These are phyloP conservation scores for Betula pendula DNA, from an alignment of 306 rosid genomes.

Conservation along the genomic window DNA sequence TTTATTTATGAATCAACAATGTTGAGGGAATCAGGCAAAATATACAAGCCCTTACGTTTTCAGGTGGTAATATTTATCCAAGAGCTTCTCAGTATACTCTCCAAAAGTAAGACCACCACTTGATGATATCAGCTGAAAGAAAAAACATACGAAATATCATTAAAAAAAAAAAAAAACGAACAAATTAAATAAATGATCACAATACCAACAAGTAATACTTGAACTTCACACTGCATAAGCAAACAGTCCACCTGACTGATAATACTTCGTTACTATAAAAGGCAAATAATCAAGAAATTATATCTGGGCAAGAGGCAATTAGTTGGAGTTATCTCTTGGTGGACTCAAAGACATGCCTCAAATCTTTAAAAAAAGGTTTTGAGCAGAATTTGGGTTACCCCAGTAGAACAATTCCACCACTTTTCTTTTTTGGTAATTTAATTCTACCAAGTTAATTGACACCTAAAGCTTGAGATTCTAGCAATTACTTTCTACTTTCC, in stretches of 20 bases:
- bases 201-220: not conserved
- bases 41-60: constrained; percentile 14
- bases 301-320: not conserved
- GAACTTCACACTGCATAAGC: not conserved
- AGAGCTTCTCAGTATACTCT: constrained; percentile 85
- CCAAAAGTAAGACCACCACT: constrained; percentile 72
- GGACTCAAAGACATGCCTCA: constrained; percentile 9
- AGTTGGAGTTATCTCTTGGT: not conserved
- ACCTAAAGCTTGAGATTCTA: not conserved
- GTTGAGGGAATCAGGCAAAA: not conserved
- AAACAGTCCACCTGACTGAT: not conserved
- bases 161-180: not conserved
- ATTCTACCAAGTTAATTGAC: not conserved
- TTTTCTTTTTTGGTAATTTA: not conserved
- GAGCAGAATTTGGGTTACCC: no score
- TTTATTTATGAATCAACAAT: not conserved
- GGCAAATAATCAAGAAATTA: not conserved
- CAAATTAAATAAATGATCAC: not conserved
- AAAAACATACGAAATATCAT: not conserved
- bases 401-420: no score
- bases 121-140: constrained; percentile 66
- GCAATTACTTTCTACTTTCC: not conserved
- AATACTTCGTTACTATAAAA: not conserved
- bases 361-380: no score
- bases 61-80: constrained; percentile 77